Evolutionary conservation across 208 protist genomes (phyloP).

Genomic region (Trypanosoma melophagium): DNA sequence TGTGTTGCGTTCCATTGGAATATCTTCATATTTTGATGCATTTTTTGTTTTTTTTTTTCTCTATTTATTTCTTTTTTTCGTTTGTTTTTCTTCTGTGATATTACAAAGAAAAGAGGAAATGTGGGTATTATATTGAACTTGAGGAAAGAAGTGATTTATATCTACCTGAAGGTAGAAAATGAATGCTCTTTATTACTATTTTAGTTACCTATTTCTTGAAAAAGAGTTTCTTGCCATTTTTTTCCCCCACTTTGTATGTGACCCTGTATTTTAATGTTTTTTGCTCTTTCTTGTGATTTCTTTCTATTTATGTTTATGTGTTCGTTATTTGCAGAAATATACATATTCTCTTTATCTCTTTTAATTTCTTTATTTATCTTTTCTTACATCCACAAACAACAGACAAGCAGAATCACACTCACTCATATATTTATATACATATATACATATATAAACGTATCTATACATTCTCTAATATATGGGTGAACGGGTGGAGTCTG

Average conservation of each 20-base stretch:
- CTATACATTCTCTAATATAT: constrained; percentile 2
- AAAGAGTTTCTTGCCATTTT: too few species aligned
- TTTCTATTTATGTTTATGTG: neutral
- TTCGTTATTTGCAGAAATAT: neutral
- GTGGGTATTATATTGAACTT: neutral
- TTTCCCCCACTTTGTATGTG: neutral
- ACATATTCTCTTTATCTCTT: neutral
- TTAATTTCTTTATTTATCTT: constrained; percentile 1
- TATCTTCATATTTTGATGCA: constrained; percentile 68
- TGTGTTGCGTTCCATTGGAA: constrained; percentile 80
- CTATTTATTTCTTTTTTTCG: too few species aligned
- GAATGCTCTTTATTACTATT: too few species aligned
- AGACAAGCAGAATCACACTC: too few species aligned
- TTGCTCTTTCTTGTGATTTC: neutral
- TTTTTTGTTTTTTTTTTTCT: neutral
- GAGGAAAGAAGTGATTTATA: too few species aligned
- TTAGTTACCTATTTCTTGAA: too few species aligned
- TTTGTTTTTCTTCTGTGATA: neutral
- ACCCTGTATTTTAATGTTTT: constrained; percentile 1
- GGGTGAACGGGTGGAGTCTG: constrained; percentile 21
- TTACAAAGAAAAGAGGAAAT: constrained; percentile 2
- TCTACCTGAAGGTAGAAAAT: too few species aligned
- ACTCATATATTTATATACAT: too few species aligned
- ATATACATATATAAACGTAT: too few species aligned
- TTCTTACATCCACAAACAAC: neutral